Evolutionary conservation across 768 basidiomycete species (phyloP).

Genomic region (Tephrocybe rancida): DNA sequence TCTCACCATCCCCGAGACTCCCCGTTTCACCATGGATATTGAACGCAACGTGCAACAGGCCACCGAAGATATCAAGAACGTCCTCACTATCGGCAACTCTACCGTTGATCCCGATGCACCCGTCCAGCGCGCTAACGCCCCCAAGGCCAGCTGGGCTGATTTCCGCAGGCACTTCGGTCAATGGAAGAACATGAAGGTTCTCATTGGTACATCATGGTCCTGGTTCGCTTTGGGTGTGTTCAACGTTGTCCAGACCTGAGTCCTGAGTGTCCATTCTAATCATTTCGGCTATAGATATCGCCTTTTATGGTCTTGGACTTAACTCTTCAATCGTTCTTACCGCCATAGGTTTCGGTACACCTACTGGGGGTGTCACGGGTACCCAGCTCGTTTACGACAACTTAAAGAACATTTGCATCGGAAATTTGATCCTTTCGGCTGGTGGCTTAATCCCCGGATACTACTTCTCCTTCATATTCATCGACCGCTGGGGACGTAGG

Average conservation of each 20-base stretch:
- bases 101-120: slow-evolving; percentile 56
- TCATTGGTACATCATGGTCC: slow-evolving; percentile 77
- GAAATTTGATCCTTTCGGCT: slow-evolving; percentile 74
- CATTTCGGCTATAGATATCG: too few relatives aligned
- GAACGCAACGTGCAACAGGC: slow-evolving; percentile 84
- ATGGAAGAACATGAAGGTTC: slow-evolving; percentile 79
- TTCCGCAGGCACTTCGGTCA: slow-evolving; percentile 69
- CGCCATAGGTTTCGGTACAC: slow-evolving; percentile 73
- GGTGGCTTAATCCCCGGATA: slow-evolving; percentile 87
- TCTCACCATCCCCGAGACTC: slow-evolving; percentile 90
- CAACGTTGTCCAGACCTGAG: slow-evolving; percentile 6
- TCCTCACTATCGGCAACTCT: slow-evolving; percentile 52
- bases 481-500: slow-evolving; percentile 82
- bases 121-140: slow-evolving; percentile 64
- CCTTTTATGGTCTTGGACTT: slow-evolving; percentile 88
- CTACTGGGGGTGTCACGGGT: slow-evolving; percentile 33
- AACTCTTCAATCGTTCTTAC: slow-evolving; percentile 78
- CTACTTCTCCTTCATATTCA: slow-evolving; percentile 62
- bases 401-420: slow-evolving; percentile 67
- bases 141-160: slow-evolving; percentile 68
- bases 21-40: slow-evolving; percentile 91
- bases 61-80: slow-evolving; percentile 68
- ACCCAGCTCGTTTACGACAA: slow-evolving; percentile 50
- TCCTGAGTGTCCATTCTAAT: too few relatives aligned
- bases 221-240: slow-evolving; percentile 89